These are phyloP conservation scores for Penicillium ochrochloron DNA, from an alignment of 495 filamentous ascomycete genomes.

Conservation along the genomic window DNA sequence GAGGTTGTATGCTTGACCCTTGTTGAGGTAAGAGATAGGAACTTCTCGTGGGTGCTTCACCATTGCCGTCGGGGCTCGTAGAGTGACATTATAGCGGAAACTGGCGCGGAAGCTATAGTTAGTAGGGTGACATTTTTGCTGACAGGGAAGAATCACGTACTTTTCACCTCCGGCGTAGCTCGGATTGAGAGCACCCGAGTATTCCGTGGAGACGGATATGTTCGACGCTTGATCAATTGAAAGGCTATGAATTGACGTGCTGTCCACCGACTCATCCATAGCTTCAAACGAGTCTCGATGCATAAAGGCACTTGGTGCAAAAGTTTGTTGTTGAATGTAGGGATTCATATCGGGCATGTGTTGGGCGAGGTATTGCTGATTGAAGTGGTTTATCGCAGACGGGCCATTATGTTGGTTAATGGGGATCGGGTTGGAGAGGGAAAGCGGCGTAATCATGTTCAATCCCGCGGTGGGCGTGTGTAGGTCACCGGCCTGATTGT, in stretches of 20 bases:
- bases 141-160: constrained; percentile 38
- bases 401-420: constrained; percentile 34
- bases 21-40: constrained; percentile 92
- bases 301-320: constrained; percentile 79
- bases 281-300: constrained; percentile 80
- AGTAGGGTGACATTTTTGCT: background rate
- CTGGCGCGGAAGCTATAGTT: constrained; percentile 49
- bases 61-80: constrained; percentile 97
- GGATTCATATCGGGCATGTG: constrained; percentile 76
- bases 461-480: constrained; percentile 81
- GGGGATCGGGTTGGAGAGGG: constrained; percentile 65
- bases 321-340: constrained; percentile 69
- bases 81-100: constrained; percentile 86
- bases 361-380: constrained; percentile 65
- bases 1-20: constrained; percentile 89
- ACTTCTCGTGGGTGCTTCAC: constrained; percentile 82
- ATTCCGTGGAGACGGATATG: constrained; percentile 33
- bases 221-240: constrained; percentile 41
- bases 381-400: constrained; percentile 58
- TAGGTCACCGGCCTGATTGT: constrained; percentile 84
- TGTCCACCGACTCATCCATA: constrained; percentile 68
- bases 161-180: constrained; percentile 50
- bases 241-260: constrained; percentile 59
- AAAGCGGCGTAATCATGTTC: constrained; percentile 83
- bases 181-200: constrained; percentile 28